Conservation (phyloP, 768 basidiomycete species). For the Boletellus ananas region DNA sequence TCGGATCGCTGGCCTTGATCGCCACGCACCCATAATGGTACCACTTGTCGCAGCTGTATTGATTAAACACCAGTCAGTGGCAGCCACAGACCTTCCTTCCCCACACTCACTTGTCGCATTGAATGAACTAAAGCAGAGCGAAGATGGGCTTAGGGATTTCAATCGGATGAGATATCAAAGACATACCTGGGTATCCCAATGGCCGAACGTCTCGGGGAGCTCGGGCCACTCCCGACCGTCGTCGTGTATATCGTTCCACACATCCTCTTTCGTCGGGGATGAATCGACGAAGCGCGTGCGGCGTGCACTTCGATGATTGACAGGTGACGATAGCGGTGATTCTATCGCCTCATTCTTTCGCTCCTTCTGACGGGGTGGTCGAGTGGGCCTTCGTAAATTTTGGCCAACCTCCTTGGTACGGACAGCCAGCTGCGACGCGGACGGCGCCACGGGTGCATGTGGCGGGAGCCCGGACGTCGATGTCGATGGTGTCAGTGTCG, state of each 20-base stretch:
- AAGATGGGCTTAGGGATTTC: not conserved
- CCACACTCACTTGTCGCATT: conserved; percentile 33
- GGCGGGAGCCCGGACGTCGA: not conserved
- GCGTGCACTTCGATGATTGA: not conserved
- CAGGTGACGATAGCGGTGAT: not conserved
- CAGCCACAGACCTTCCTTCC: no score
- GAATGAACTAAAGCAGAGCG: conserved; percentile 24
- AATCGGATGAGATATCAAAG: not conserved
- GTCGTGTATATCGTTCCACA: not conserved
- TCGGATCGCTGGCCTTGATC: conserved; percentile 33
- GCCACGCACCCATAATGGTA: conserved; percentile 53
- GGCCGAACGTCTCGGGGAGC: conserved; percentile 5
- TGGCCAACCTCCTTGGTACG: not conserved
- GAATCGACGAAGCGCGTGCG: not conserved
- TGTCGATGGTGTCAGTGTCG: not conserved
- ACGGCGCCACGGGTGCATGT: not conserved
- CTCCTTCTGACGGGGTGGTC: not conserved
- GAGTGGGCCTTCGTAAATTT: not conserved
- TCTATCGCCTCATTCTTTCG: not conserved
- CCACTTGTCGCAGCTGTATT: conserved; percentile 41
- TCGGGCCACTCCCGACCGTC: conserved; percentile 13
- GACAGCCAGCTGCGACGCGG: not conserved
- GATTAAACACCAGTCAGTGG: not conserved
- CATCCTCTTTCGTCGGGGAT: not conserved
- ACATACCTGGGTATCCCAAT: conserved; percentile 25